A percentile compares a stretch with the other conserved stretches of the same genome.
These are phyloP conservation scores for Chytriomyces sp. DNA, from an alignment of 192 early-diverging fungal species.

Conservation along the genomic window DNA sequence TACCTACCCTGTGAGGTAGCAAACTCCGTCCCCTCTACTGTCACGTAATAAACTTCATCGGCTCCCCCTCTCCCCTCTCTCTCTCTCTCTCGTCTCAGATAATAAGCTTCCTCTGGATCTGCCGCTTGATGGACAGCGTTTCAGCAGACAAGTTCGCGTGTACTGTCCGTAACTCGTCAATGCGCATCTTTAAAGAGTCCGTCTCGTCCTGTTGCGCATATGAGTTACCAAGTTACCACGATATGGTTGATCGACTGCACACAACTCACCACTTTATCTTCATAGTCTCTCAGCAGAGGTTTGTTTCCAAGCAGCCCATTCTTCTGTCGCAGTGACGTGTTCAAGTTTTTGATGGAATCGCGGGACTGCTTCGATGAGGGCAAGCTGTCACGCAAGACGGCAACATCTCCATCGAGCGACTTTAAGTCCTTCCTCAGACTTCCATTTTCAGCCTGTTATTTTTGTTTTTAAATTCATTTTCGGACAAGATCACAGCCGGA, in stretches of 20 bases:
- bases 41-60: too few species aligned
- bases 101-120: constrained; percentile 46
- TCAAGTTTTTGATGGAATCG: constrained; percentile 49
- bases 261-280: constrained; percentile 57
- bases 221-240: constrained; percentile 4
- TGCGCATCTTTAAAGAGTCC: constrained; percentile 30
- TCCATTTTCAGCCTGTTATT: constrained; percentile 43
- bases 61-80: too few species aligned
- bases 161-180: constrained; percentile 36
- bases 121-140: constrained; percentile 43
- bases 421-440: constrained; percentile 42
- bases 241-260: not conserved
- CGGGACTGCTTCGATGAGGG: constrained; percentile 52
- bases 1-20: too few species aligned
- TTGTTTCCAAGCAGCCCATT: constrained; percentile 61
- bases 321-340: constrained; percentile 50
- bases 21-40: too few species aligned
- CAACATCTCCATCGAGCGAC: constrained; percentile 54
- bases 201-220: constrained; percentile 43
- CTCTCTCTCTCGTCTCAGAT: not conserved
- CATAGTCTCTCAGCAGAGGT: constrained; percentile 58
- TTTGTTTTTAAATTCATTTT: not conserved
- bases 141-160: constrained; percentile 48
- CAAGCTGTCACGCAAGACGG: constrained; percentile 50
- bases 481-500: not conserved